Percentiles rank a stretch among this genome's conserved stretches.
These are phyloP conservation scores for Colletotrichum sp. DNA, from an alignment of 2,329 filamentous ascomycete genomes.

Conservation along the genomic window DNA sequence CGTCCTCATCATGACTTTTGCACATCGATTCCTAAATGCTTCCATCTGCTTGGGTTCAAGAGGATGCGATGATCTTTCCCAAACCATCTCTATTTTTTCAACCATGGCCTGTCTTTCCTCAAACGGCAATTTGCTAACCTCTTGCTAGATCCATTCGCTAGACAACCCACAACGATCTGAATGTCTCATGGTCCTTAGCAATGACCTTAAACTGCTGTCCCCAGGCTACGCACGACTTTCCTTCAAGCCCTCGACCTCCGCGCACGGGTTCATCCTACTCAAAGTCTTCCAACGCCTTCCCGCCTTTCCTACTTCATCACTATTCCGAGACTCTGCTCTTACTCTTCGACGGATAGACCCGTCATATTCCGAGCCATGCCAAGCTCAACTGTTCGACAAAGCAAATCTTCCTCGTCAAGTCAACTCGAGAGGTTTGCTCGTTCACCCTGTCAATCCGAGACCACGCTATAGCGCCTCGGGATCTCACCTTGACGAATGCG, in stretches of 20 bases:
- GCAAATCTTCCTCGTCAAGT: not conserved
- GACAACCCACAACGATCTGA: not conserved
- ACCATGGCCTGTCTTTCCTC: not conserved
- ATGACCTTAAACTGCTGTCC: not conserved
- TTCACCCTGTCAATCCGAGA: not conserved
- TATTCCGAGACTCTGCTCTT: not conserved
- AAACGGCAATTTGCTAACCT: not conserved
- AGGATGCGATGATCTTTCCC: not conserved
- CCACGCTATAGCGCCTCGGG: not conserved
- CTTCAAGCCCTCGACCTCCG: not conserved
- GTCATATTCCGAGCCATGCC: fast-evolving
- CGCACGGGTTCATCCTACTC: not conserved
- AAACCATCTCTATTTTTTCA: not conserved
- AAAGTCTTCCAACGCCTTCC: not conserved
- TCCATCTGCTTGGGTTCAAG: not conserved
- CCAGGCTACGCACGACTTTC: not conserved
- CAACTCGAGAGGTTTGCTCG: not conserved
- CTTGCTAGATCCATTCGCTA: not conserved
- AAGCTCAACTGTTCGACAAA: not conserved
- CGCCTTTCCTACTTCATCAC: not conserved
- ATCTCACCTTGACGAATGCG: not conserved
- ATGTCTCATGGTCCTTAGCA: not conserved
- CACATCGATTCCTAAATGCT: fast-evolving
- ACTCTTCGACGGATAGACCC: not conserved
- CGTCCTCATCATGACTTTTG: fast-evolving